These are phyloP conservation scores for Mycosarcoma maydis DNA, from an alignment of 1,284 basidiomycete genomes.

Conservation along the genomic window DNA sequence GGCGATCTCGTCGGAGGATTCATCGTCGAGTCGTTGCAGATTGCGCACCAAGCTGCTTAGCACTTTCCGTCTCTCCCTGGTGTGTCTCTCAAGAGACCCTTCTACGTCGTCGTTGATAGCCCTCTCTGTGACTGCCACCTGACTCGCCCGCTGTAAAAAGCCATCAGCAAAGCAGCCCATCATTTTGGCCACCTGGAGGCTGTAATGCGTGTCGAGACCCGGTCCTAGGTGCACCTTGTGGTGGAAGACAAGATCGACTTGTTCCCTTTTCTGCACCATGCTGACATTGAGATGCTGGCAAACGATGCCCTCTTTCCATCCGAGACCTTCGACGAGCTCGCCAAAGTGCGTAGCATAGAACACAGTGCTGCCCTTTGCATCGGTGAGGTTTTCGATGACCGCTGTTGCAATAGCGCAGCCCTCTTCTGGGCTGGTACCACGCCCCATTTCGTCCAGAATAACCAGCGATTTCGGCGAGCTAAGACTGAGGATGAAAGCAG, in stretches of 20 bases:
- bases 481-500: conserved; percentile 72
- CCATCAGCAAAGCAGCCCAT: conserved; percentile 26
- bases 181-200: conserved; percentile 45
- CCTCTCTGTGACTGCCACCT: conserved; percentile 20
- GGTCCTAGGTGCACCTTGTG: conserved; percentile 34
- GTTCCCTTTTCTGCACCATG: conserved; percentile 7
- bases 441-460: conserved; percentile 87
- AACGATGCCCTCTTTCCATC: conserved; percentile 24
- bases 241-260: conserved; percentile 31
- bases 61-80: conserved; percentile 17
- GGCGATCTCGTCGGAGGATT: not conserved
- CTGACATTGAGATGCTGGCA: conserved; percentile 37
- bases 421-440: conserved; percentile 85
- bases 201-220: conserved; percentile 43
- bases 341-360: conserved; percentile 85
- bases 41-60: conserved; percentile 15
- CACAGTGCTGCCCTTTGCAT: conserved; percentile 74
- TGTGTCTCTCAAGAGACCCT: not conserved
- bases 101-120: conserved; percentile 1
- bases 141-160: conserved; percentile 23
- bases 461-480: conserved; percentile 74
- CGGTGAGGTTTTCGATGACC: conserved; percentile 85
- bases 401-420: conserved; percentile 91
- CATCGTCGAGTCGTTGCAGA: conserved; percentile 5
- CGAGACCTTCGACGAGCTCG: conserved; percentile 42